These are phyloP conservation scores for Candida krabiensis DNA, from an alignment of 805 yeast genomes.

Conservation along the genomic window DNA sequence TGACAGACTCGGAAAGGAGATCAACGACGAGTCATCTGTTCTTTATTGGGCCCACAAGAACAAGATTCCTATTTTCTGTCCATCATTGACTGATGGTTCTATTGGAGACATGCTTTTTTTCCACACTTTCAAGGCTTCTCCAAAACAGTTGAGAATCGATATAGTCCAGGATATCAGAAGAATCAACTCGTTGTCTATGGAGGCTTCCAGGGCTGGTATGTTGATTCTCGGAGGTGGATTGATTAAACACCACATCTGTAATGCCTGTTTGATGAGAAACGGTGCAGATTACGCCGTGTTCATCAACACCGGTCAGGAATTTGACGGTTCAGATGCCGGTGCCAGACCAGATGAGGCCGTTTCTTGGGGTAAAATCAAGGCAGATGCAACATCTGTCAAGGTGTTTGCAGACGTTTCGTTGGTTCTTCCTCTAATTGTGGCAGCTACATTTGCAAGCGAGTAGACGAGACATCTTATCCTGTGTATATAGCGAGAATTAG, in stretches of 20 bases:
- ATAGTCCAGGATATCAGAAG: constrained; percentile 91
- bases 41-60: constrained; percentile 98
- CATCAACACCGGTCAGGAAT: constrained; percentile 97
- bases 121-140: constrained; percentile 95
- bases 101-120: constrained; percentile 98
- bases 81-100: constrained; percentile 96
- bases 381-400: constrained; percentile 88
- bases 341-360: constrained; percentile 99
- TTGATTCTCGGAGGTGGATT: constrained; percentile 94
- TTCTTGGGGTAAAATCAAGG: constrained; percentile 98
- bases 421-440: constrained; percentile 94
- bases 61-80: constrained; percentile 94
- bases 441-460: constrained; percentile 90
- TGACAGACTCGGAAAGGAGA: constrained; percentile 92
- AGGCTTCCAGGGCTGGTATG: constrained; percentile 94
- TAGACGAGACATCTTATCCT: constrained; percentile 8
- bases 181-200: constrained; percentile 93
- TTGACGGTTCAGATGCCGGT: constrained; percentile 98
- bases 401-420: constrained; percentile 94
- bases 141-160: constrained; percentile 85
- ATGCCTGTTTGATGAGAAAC: constrained; percentile 98
- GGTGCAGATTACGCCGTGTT: constrained; percentile 98
- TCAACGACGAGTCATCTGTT: constrained; percentile 89
- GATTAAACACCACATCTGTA: constrained; percentile 94
- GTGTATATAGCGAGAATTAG: not conserved